Conservation (phyloP, 331 rosid genomes). For the Erythrophleum ivorense region DNA sequence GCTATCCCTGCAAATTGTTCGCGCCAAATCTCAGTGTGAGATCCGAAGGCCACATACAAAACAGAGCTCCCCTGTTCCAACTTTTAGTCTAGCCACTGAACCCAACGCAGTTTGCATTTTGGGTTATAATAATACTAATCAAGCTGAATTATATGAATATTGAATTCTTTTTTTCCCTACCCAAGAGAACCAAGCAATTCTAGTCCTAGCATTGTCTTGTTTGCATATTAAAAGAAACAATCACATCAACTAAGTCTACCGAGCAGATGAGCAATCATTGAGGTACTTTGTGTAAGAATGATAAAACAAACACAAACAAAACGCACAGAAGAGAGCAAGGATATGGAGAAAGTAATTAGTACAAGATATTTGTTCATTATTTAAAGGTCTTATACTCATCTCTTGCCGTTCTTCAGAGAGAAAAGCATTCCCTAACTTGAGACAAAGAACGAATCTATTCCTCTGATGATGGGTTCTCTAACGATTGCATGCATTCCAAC, state of each 20-base stretch:
- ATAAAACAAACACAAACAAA: not conserved
- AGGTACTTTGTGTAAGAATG: not conserved
- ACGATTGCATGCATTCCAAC: no score
- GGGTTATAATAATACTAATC: not conserved
- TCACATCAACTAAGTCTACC: no score
- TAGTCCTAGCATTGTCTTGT: not conserved
- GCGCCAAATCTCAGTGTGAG: constrained; percentile 51
- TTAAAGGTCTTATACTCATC: no score
- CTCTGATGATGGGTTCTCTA: constrained; percentile 10
- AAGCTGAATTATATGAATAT: no score
- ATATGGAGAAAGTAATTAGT: not conserved
- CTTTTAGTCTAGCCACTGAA: constrained; percentile 59
- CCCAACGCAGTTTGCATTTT: constrained; percentile 35
- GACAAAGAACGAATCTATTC: constrained; percentile 24
- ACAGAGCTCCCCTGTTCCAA: constrained; percentile 35
- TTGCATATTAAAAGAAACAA: not conserved
- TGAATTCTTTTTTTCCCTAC: no score
- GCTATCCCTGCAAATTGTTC: constrained; percentile 59
- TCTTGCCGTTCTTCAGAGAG: not conserved
- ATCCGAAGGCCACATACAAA: constrained; percentile 64
- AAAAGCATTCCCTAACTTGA: not conserved
- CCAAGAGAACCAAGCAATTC: not conserved
- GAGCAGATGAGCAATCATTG: no score
- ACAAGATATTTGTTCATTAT: no score
- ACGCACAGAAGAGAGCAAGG: not conserved